phyloP scores from a whole-genome alignment of 2,329 filamentous ascomycete species.

The Colletotrichum australisinense region DNA sequence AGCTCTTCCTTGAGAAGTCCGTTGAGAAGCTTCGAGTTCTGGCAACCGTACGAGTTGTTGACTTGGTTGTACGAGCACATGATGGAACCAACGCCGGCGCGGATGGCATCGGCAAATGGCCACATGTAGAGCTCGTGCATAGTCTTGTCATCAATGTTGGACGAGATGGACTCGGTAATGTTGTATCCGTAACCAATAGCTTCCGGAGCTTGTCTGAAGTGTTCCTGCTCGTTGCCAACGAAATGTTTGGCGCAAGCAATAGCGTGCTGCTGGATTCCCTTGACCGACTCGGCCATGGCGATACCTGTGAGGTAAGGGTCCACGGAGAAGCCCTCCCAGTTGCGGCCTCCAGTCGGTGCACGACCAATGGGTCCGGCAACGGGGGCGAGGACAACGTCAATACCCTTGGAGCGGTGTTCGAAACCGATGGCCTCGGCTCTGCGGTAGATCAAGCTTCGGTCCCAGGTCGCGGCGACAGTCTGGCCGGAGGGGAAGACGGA shows the following conservation, averaged over 20 bases:
- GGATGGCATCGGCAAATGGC: slow-evolving; percentile 81
- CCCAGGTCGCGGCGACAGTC: slow-evolving; percentile 86
- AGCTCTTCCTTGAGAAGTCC: slow-evolving; percentile 82
- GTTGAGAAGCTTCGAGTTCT: slow-evolving; percentile 83
- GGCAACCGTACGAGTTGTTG: slow-evolving; percentile 84
- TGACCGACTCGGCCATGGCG: slow-evolving; percentile 77
- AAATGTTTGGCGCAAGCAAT: slow-evolving; percentile 87
- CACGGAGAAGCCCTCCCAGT: slow-evolving; percentile 77
- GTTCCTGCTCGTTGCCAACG: slow-evolving; percentile 82
- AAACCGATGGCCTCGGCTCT: slow-evolving; percentile 60
- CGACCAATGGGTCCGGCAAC: slow-evolving; percentile 60
- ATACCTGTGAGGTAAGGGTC: slow-evolving; percentile 82
- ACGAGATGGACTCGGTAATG: slow-evolving; percentile 69
- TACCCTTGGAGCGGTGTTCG: slow-evolving; percentile 81
- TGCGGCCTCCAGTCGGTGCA: slow-evolving; percentile 58
- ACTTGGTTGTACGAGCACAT: slow-evolving; percentile 82
- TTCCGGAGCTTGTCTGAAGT: slow-evolving; percentile 74
- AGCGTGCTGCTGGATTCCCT: slow-evolving; percentile 85
- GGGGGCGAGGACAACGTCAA: slow-evolving; percentile 75
- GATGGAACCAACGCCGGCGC: slow-evolving; percentile 71
- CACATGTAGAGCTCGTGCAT: slow-evolving; percentile 82
- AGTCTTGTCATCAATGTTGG: slow-evolving; percentile 78
- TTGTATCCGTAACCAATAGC: slow-evolving; percentile 66
- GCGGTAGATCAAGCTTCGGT: slow-evolving; percentile 72
- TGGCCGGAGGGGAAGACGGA: slow-evolving; percentile 85